Conservation (phyloP, 2,329 filamentous ascomycete genomes). For the Bipolaris bicolor region DNA sequence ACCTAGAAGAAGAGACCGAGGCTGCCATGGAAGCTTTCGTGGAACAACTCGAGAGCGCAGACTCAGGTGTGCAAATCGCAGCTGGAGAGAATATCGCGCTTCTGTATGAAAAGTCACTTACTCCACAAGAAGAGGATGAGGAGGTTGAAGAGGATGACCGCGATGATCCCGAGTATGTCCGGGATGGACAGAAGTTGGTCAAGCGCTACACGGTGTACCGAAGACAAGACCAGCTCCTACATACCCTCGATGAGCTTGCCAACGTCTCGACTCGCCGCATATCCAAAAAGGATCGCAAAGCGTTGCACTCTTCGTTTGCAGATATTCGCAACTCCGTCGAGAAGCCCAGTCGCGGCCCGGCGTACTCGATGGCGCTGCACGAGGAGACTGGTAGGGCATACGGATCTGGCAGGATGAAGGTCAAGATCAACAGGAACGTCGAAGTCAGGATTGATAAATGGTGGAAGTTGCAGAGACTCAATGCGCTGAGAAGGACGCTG, state of each 20-base stretch:
- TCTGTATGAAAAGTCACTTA: conserved; percentile 76
- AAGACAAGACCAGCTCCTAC: conserved; percentile 65
- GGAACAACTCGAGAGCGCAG: conserved; percentile 80
- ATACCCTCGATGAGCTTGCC: conserved; percentile 65
- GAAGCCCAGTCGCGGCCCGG: conserved; percentile 69
- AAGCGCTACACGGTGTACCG: conserved; percentile 73
- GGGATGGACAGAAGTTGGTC: conserved; percentile 50
- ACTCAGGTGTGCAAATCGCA: conserved; percentile 74
- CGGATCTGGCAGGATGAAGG: conserved; percentile 63
- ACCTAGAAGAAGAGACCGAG: conserved; percentile 73
- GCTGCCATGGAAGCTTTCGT: conserved; percentile 79
- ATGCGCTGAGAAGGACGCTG: conserved; percentile 65
- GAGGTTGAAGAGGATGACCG: conserved; percentile 57
- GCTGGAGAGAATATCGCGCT: conserved; percentile 82
- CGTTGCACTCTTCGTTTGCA: conserved; percentile 68
- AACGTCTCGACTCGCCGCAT: conserved; percentile 66
- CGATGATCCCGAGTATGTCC: conserved; percentile 47
- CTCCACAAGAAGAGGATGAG: conserved; percentile 64
- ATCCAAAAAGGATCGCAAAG: conserved; percentile 70
- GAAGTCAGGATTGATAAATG: conserved; percentile 71
- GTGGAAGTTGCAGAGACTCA: conserved; percentile 73
- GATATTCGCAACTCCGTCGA: conserved; percentile 71
- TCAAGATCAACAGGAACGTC: conserved; percentile 65
- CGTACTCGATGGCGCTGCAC: conserved; percentile 69
- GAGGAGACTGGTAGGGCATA: conserved; percentile 65